Base-by-base conservation (phyloP, 768 basidiomycete genomes). In the Termitomyces sp. region DNA sequence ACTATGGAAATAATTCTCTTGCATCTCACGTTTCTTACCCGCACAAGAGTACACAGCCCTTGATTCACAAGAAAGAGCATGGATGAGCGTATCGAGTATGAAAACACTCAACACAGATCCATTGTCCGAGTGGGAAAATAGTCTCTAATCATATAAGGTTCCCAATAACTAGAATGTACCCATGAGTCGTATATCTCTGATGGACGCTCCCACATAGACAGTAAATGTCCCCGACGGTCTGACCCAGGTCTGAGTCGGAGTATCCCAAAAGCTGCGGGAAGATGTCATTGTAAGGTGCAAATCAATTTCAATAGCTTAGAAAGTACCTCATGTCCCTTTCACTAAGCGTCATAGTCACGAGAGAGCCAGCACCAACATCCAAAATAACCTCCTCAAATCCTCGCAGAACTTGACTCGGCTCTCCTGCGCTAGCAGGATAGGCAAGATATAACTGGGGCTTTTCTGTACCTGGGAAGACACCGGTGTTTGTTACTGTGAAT, bases 141-240 rank as follows among this genome's bases (percentile, higher is more conserved):
- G 9, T 20, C n/a, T 41, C 39, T 20, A 41, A 36, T 5, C 16
- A 6, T 36, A 5, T 14, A 16, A 34, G 5, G 24, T 10, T 27
- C 3, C 24, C 31, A 20, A 9, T 9, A n/a, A 41, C 7, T 61
- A 66, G 41, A 70, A 68, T 24, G 70, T 68, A 7, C 74, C 74
- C 20, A 64, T 72, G 57, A 82, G 64, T 32, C 77, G 68, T 41
- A 81, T 73, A 67, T 83, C 79, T 58, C 67, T 69, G 44, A 75
- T 80, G 5, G 80, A 81, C 6, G 80, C 78, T 6, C 85, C 85
- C 37, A 83, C 76, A 55, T 70, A 78, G 37, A 85, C 78, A 0
- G 63, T 73, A 64, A 84, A 86, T 27, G 67, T 74, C 2, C 85
- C 85, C 3, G 70, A 44, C 12, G 83, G 83, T 5, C 77, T 72